Base-by-base conservation (phyloP, 257 asterid genomes). In the Solanum chaucha region DNA sequence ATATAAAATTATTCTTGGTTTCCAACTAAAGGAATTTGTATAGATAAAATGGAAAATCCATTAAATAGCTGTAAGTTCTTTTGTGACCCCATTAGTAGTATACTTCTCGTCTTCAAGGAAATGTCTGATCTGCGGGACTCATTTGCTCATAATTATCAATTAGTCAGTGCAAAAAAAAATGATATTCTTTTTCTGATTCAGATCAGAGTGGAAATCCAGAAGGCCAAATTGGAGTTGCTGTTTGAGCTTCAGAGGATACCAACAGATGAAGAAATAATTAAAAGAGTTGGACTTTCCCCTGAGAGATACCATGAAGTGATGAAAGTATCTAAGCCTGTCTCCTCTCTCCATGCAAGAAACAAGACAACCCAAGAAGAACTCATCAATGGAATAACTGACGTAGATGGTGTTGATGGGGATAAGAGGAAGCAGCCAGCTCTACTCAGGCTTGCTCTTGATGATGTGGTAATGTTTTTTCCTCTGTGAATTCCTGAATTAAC, bases 381-480 rank as follows among this genome's bases (percentile, higher is more conserved):
- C 89, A 95, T 93, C 87, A 92, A 93, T 72, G 98, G 89, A 72
- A 92, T 96, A 81, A 90, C 96, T 68, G 99, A 96, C 65, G 92
- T 92, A 67, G 98, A 96, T 86, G 94, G 90, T 22, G 95, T 92
- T 32, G 96, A 92, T 28, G 97, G 96, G 68, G 96, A 94, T 81
- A 92, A 89, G 85, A 90, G 93, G 91, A 93, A 90, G 90, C 98
- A 94, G 86, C 98, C 97, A 48, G 97, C 98, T 73, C 95, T 96
- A 85, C 98, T 96, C 89, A 93, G 98, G 93, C 98, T 96, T 85
- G 98, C 98, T 82, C 93, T 95, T 20, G 99, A 96, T 84, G 99
- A 96, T 87, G 99, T 96, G 98, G 99, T 95, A 91, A 91, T 64
- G 87, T 89, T 61, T 75, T 40, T 38, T 40, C 44, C 1, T 40